Evolutionary conservation across 495 filamentous ascomycete genomes (phyloP), one percentile per base, ranked within the genome.

Genomic region (Penicillium odoratum): DNA sequence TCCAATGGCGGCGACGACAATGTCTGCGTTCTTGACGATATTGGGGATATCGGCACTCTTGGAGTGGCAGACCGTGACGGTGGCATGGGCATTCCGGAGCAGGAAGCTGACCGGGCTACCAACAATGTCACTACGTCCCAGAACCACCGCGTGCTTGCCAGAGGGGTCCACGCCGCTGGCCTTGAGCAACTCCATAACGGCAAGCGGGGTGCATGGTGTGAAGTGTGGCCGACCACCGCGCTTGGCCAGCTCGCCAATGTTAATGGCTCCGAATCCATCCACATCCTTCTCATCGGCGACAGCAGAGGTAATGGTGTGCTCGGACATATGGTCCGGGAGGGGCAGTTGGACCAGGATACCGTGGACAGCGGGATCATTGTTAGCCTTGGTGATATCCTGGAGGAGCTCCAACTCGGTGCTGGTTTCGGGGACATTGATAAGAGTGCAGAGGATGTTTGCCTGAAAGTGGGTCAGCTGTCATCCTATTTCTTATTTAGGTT

Each of bases 171-270:
- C 87, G 18, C 91, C 93, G 51, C 88, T 85, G 65, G 93, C 90
- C 65, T 88, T 69, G 42, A 98, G 78, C 58, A 98, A 82, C 38
- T 90, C 89, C 92, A 98, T 98, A 56, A 98, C 90, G 58, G 94
- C 94, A 76, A 97, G 92, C 8, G 94, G 95, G 3, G 94, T 98
- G 78, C 94, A 98, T 42, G 94, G 94, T 53, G 85, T 83, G 72
- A 98, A 98, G 36, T 89, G 80, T 21, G 94, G 95, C 48, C 81
- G 80, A 16, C 93, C 93, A 43, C 94, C 91, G 58, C 91, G 86
- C 81, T 98, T 98, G 54, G 95, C 92, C 60, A 98, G 82, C 70
- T 97, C 92, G 52, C 94, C 94, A 65, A 98, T 96, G 73, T 97
- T 98, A 60, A 83, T 79, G 30, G 89, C 85, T 42, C 95, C 93